These are phyloP conservation scores for Corylus americana DNA, from an alignment of 306 rosid genomes.

Conservation along the genomic window DNA sequence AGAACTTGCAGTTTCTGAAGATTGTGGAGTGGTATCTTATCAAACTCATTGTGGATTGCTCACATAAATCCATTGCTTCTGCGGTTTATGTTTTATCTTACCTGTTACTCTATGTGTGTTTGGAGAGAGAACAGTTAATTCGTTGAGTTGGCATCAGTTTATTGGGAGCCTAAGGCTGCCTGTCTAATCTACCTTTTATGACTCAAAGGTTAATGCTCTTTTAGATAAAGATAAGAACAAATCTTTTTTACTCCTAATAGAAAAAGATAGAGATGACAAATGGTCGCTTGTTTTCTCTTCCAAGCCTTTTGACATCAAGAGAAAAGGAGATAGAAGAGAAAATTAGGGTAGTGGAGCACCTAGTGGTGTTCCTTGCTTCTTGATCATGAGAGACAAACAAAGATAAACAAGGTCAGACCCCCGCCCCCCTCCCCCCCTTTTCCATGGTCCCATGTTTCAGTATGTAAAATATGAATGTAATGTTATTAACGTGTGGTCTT, in stretches of 20 bases:
- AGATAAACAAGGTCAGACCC: not conserved
- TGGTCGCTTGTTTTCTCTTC: not conserved
- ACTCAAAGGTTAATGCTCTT: not conserved
- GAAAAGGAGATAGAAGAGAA: not conserved
- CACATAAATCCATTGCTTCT: conserved; percentile 7
- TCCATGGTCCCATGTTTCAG: no score
- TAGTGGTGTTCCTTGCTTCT: not conserved
- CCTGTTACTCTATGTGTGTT: not conserved
- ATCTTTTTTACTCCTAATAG: not conserved
- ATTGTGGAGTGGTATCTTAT: conserved; percentile 96
- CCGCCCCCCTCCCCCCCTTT: no score
- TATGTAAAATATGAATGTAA: not conserved
- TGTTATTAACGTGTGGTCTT: not conserved
- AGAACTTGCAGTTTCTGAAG: conserved; percentile 98
- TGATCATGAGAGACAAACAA: not conserved
- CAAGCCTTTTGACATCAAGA: not conserved
- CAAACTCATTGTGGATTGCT: conserved; percentile 17
- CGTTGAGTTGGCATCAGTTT: conserved; percentile 4
- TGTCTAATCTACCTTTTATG: not conserved
- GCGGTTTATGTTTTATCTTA: not conserved
- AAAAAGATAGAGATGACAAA: not conserved
- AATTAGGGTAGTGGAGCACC: not conserved
- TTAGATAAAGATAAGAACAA: not conserved
- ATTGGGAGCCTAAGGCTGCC: conserved; percentile 1
- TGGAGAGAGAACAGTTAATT: not conserved